Base-by-base conservation (phyloP, 2,329 filamentous ascomycete species). In the Paraphaeosphaeria minitans region DNA sequence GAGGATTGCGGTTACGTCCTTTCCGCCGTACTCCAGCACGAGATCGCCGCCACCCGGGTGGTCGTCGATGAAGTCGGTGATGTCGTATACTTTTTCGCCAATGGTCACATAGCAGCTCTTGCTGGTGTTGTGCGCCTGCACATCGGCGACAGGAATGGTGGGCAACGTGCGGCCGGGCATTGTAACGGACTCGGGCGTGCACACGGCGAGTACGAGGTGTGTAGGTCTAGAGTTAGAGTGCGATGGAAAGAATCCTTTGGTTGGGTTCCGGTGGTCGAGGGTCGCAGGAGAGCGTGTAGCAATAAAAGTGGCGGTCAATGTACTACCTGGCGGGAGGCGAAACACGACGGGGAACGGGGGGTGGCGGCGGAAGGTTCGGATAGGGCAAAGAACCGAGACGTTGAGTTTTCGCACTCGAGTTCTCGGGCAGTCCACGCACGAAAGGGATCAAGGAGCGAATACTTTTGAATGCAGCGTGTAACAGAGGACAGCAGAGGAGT, bases 71-170 rank as follows among this genome's bases (percentile, higher is more conserved):
- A 99, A 99, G 56, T 91, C 87, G 59, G 95, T 97, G 64, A 99
- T 85, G 82, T 99, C 94, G 84, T 93, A 99, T 68, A 99, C 94
- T 68, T 94, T 96, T 58, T 85, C 85, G 62, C 92, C 93, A 55
- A 97, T 83, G 3, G 91, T 95, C 68, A 99, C 93, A 82, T 93
- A 99, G 82, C 94, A 98, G 50, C 92, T 96, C 73, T 92, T 86
- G 51, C 82, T 81, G 48, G 86, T 89, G 76, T 91, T 94, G 78
- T 96, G 93, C 67, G 87, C 82, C 77, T 89, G 87, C 72, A 99
- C 88, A 75, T 99, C 91, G 66, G 89, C 86, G 67, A 84, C 84
- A 51, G 91, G 89, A 73, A 98, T 89, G 29, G 89, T 94, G 57
- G 94, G 94, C 51, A 98, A 87, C 50, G 87, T 93, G 75, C 86